Conservation (phyloP, 2,329 filamentous ascomycete genomes). For the Coniella lustricola region DNA sequence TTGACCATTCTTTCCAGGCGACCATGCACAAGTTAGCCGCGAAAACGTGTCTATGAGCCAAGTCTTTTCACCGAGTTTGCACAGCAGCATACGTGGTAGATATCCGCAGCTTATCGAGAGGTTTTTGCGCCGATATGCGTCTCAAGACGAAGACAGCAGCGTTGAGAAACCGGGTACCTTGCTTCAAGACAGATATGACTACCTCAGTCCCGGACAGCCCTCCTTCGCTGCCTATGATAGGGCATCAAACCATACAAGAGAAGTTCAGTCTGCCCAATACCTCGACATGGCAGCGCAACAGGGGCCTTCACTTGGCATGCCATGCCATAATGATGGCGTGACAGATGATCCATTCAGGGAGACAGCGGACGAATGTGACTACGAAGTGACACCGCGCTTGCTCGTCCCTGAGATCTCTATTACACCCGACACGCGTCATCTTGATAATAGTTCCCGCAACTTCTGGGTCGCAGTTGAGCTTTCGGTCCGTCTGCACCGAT, state of each 20-base stretch:
- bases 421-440: slow-evolving; percentile 10
- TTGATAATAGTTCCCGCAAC: slow-evolving; percentile 6
- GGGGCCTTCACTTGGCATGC: not conserved
- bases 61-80: not conserved
- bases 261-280: slow-evolving; percentile 8
- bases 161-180: too few species aligned
- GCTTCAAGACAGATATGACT: too few species aligned
- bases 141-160: not conserved
- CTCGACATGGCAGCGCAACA: not conserved
- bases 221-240: slow-evolving; percentile 2
- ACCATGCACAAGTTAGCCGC: too few species aligned
- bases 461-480: slow-evolving; percentile 16
- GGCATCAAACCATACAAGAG: slow-evolving; percentile 9
- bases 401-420: slow-evolving; percentile 6
- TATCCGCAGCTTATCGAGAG: not conserved
- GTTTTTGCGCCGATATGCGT: not conserved
- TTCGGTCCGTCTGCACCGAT: not conserved
- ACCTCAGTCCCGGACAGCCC: too few species aligned
- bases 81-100: not conserved
- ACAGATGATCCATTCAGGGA: slow-evolving; percentile 4
- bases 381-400: not conserved
- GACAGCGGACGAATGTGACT: not conserved
- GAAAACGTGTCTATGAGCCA: too few species aligned
- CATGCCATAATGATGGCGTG: not conserved
- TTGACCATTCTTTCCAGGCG: too few species aligned